Evolutionary conservation across 2,329 filamentous ascomycete genomes (phyloP).

Genomic region (Paecilomyces niveus): DNA sequence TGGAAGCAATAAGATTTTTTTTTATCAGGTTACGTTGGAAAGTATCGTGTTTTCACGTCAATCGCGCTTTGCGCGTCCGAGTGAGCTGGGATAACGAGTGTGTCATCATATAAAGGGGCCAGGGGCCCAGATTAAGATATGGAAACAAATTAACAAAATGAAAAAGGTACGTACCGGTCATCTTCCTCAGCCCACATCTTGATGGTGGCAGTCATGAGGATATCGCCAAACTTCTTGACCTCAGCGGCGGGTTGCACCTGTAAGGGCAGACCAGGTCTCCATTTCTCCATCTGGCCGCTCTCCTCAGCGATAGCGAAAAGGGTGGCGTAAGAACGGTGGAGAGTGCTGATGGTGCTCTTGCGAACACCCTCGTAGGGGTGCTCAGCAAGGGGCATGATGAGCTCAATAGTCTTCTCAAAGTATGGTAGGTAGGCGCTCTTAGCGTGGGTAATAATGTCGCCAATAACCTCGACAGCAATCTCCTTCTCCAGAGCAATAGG

Average conservation of each 20-base stretch:
- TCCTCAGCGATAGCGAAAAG: slow-evolving; percentile 85
- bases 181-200: slow-evolving; percentile 82
- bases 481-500: slow-evolving; percentile 94
- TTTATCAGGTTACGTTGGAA: slow-evolving; percentile 41
- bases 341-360: slow-evolving; percentile 81
- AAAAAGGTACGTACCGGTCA: slow-evolving; percentile 68
- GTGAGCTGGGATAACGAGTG: slow-evolving; percentile 99
- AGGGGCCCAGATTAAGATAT: slow-evolving; percentile 4
- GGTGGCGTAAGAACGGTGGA: slow-evolving; percentile 89
- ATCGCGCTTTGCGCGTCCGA: slow-evolving; percentile 80
- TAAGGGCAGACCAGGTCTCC: slow-evolving; percentile 79
- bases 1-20: slow-evolving; percentile 6
- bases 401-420: slow-evolving; percentile 80
- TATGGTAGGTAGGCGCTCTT: slow-evolving; percentile 74
- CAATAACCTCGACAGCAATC: slow-evolving; percentile 89
- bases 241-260: slow-evolving; percentile 71
- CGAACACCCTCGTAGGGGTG: slow-evolving; percentile 90
- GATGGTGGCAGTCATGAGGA: slow-evolving; percentile 77
- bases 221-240: slow-evolving; percentile 75
- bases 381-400: slow-evolving; percentile 71
- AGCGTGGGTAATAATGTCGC: slow-evolving; percentile 83
- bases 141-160: slow-evolving; percentile 12
- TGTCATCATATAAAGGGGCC: slow-evolving; percentile 65
- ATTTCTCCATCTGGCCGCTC: slow-evolving; percentile 68
- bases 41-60: slow-evolving; percentile 81